Evolutionary conservation across 2,329 filamentous ascomycete species (phyloP).

Genomic region (Nothomitra cinnamomea): DNA sequence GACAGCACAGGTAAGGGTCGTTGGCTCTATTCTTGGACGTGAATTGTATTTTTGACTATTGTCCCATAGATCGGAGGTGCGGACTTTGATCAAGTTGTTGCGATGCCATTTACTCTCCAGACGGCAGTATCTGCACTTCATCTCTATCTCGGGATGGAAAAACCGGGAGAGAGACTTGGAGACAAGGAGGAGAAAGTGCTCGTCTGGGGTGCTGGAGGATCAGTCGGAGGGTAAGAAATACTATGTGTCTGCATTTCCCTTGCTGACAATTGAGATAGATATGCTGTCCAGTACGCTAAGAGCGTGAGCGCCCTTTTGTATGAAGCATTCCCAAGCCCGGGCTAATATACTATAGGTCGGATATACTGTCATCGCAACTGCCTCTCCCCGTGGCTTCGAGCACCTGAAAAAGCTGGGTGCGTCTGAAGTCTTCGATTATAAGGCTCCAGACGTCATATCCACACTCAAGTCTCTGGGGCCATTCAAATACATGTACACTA

Average conservation of each 20-base stretch:
- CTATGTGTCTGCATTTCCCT: neutral
- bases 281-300: neutral
- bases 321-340: neutral
- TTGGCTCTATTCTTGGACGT: neutral
- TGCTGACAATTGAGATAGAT: neutral
- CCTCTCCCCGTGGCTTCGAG: slow-evolving; percentile 22
- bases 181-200: neutral
- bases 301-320: neutral
- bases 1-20: neutral
- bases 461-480: slow-evolving; percentile 17
- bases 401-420: slow-evolving; percentile 29
- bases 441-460: slow-evolving; percentile 19
- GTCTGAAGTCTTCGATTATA: slow-evolving; percentile 31
- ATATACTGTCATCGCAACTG: slow-evolving; percentile 24
- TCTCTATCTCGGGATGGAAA: neutral
- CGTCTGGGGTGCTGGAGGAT: neutral
- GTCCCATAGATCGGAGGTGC: neutral
- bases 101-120: neutral
- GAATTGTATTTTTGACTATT: neutral
- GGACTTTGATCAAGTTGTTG: neutral
- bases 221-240: neutral
- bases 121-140: neutral
- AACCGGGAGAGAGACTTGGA: neutral
- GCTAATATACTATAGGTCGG: slow-evolving; percentile 7
- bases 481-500: slow-evolving; percentile 17